Evolutionary conservation across 1,284 basidiomycete genomes (phyloP).

Genomic region (Ustilago curta): DNA sequence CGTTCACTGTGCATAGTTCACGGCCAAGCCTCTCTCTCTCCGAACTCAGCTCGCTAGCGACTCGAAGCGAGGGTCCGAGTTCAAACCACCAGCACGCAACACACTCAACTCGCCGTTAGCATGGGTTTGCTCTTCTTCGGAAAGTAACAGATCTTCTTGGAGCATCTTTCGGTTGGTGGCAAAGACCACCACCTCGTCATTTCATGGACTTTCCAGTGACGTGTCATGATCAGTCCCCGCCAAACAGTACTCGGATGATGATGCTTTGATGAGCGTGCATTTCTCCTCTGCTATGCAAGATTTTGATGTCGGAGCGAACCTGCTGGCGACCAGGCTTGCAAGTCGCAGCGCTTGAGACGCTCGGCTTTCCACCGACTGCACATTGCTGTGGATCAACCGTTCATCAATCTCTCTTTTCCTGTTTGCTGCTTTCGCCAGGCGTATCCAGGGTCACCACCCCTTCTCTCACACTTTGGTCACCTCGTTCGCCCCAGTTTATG

Average conservation of each 20-base stretch:
- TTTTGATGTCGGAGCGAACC: background rate
- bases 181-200: background rate
- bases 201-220: background rate
- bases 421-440: too few species aligned
- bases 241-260: background rate
- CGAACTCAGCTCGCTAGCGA: constrained; percentile 5
- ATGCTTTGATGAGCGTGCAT: background rate
- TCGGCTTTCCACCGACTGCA: too few species aligned
- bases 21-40: background rate
- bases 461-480: too few species aligned
- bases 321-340: too few species aligned
- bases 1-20: too few species aligned
- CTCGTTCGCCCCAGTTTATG: too few species aligned
- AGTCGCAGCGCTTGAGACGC: background rate
- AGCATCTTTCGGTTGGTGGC: constrained; percentile 7
- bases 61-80: constrained; percentile 1
- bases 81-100: constrained; percentile 5
- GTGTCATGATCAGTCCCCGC: background rate
- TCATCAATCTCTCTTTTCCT: too few species aligned
- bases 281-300: background rate
- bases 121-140: background rate
- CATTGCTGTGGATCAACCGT: too few species aligned
- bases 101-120: background rate
- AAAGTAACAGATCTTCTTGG: constrained; percentile 5
- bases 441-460: too few species aligned